Conservation (phyloP, 306 rosid species). For the Cotoneaster glaucophyllus region DNA sequence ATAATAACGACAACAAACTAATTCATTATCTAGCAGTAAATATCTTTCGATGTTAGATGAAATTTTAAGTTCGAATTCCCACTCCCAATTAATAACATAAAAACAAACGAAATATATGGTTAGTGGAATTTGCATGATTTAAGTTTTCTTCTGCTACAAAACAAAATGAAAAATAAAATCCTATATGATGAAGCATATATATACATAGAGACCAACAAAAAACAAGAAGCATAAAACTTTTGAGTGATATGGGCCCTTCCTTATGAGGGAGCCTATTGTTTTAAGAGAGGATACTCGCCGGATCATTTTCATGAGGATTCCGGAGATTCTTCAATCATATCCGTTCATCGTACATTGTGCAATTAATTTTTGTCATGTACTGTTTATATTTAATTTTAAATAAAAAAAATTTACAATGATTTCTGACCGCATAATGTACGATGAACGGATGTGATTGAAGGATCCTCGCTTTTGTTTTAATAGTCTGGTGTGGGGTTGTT, state of each 20-base stretch:
- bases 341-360: too few relatives aligned
- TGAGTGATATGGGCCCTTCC: constrained; percentile 30
- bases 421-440: too few relatives aligned
- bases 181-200: neutral
- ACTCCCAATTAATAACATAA: too few relatives aligned
- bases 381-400: too few relatives aligned
- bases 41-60: neutral
- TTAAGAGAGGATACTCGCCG: neutral
- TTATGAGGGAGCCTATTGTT: constrained; percentile 12
- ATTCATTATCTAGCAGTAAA: neutral
- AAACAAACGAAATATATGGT: neutral
- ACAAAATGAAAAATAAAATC: neutral
- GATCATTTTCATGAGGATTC: too few relatives aligned
- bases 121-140: neutral
- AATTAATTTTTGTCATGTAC: too few relatives aligned
- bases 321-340: too few relatives aligned
- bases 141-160: neutral
- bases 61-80: neutral
- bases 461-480: neutral
- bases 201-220: constrained; percentile 12
- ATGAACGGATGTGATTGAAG: too few relatives aligned
- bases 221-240: constrained; percentile 18
- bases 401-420: too few relatives aligned
- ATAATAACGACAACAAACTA: neutral
- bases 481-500: constrained; percentile 57